phyloP scores from a whole-genome alignment of 2,329 filamentous ascomycete genomes.

The Stromatinia cepivora region DNA sequence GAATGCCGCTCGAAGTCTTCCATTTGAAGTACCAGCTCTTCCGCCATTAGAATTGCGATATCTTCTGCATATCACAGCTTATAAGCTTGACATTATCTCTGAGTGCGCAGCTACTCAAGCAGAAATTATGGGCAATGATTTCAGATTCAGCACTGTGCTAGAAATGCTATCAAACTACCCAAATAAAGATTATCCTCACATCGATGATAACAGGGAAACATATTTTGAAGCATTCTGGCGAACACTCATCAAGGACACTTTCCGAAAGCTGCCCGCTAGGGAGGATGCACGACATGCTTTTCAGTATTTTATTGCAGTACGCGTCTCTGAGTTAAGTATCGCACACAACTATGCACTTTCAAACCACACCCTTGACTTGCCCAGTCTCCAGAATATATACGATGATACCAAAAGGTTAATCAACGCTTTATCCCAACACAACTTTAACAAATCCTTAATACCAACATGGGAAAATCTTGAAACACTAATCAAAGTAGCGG shows the following conservation, averaged over 20 bases:
- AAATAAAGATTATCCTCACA: neutral
- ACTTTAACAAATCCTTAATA: neutral
- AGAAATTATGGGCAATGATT: conserved; percentile 21
- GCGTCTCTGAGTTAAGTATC: conserved; percentile 10
- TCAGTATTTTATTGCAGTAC: conserved; percentile 17
- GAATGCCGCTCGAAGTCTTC: conserved; percentile 23
- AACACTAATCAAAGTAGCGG: neutral
- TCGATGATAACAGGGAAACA: neutral
- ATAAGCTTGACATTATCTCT: conserved; percentile 12
- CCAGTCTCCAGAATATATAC: neutral
- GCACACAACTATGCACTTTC: conserved; percentile 4
- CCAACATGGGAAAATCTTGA: neutral
- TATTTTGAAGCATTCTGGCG: conserved; percentile 27
- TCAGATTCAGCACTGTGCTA: conserved; percentile 11
- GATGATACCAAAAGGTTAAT: neutral
- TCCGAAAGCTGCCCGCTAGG: conserved; percentile 14
- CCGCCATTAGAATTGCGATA: neutral
- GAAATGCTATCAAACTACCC: neutral
- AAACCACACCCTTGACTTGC: neutral
- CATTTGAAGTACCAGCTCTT: conserved; percentile 12
- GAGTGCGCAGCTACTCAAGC: neutral
- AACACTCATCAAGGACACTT: conserved; percentile 26
- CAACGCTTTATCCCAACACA: neutral
- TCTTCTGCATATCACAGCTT: conserved; percentile 13
- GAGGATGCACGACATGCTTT: conserved; percentile 5